These are phyloP conservation scores for Trichosporon inkin DNA, from an alignment of 1,284 basidiomycete genomes.

Conservation along the genomic window DNA sequence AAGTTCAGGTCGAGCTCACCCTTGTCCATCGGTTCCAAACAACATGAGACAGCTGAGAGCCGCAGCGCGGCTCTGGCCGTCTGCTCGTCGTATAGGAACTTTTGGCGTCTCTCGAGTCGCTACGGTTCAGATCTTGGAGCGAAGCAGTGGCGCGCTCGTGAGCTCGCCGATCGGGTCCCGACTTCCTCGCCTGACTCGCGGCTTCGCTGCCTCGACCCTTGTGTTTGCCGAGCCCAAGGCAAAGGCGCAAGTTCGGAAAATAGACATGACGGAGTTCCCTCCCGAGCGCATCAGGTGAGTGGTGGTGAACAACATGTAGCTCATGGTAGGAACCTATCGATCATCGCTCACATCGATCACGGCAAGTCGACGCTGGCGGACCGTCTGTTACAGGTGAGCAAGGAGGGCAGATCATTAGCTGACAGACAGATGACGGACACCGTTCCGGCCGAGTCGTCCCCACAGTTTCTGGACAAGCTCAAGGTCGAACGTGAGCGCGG, in stretches of 20 bases:
- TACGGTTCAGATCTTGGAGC: neutral
- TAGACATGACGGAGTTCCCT: slow-evolving; percentile 66
- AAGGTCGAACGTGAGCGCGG: slow-evolving; percentile 78
- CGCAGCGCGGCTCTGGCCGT: slow-evolving; percentile 6
- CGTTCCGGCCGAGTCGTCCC: slow-evolving; percentile 60
- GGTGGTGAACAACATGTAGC: neutral
- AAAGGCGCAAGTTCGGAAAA: slow-evolving; percentile 19
- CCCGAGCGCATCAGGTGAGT: slow-evolving; percentile 69
- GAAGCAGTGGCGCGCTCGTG: neutral
- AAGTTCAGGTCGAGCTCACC: neutral
- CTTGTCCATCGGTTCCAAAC: neutral
- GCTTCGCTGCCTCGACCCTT: slow-evolving; percentile 11
- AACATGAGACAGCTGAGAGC: slow-evolving; percentile 17
- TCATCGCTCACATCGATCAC: slow-evolving; percentile 89
- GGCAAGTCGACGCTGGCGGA: slow-evolving; percentile 92
- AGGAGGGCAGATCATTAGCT: neutral
- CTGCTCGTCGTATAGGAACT: no score
- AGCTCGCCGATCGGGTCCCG: neutral
- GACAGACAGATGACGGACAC: slow-evolving; percentile 73
- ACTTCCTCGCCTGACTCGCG: slow-evolving; percentile 7
- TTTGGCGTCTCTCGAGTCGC: neutral
- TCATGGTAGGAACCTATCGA: slow-evolving; percentile 74
- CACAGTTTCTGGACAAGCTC: slow-evolving; percentile 90
- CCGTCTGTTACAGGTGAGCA: slow-evolving; percentile 64
- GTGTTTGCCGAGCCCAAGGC: neutral